These are phyloP conservation scores for Xanthoceras sorbifolium DNA, from an alignment of 345 rosid species.

Conservation along the genomic window DNA sequence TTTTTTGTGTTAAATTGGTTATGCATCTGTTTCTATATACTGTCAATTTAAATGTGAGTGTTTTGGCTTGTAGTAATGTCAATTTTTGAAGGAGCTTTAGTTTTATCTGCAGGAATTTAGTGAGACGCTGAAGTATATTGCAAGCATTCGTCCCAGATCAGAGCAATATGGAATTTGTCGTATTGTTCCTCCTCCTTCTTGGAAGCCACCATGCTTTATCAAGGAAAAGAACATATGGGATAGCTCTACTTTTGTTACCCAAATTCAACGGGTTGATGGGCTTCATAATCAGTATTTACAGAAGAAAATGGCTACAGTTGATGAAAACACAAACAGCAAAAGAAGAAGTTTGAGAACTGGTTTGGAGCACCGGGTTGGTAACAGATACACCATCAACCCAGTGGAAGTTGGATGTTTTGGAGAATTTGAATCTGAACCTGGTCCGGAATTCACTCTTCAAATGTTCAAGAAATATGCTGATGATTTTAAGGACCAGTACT, in stretches of 20 bases:
- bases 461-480: slow-evolving; percentile 52
- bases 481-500: slow-evolving; percentile 47
- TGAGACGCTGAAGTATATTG: slow-evolving; percentile 58
- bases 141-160: slow-evolving; percentile 52
- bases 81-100: slow-evolving; percentile 25
- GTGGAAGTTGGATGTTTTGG: slow-evolving; percentile 34
- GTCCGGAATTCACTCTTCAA: slow-evolving; percentile 51
- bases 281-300: slow-evolving; percentile 27
- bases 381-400: slow-evolving; percentile 17
- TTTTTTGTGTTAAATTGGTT: slow-evolving; percentile 21
- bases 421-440: slow-evolving; percentile 32
- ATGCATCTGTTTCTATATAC: slow-evolving; percentile 15
- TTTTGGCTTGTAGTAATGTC: slow-evolving; percentile 13
- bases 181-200: slow-evolving; percentile 71
- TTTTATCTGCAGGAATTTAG: slow-evolving; percentile 60
- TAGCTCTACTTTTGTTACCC: slow-evolving; percentile 42
- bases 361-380: slow-evolving; percentile 22
- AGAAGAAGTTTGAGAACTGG: slow-evolving; percentile 18
- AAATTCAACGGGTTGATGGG: slow-evolving; percentile 52
- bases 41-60: slow-evolving; percentile 4
- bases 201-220: slow-evolving; percentile 64
- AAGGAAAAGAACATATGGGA: slow-evolving; percentile 52
- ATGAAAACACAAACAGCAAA: slow-evolving; percentile 20
- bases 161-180: slow-evolving; percentile 74
- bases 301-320: slow-evolving; percentile 29